Evolutionary conservation across 2,329 filamentous ascomycete species (phyloP).

Genomic region (Spiromastix sp.): DNA sequence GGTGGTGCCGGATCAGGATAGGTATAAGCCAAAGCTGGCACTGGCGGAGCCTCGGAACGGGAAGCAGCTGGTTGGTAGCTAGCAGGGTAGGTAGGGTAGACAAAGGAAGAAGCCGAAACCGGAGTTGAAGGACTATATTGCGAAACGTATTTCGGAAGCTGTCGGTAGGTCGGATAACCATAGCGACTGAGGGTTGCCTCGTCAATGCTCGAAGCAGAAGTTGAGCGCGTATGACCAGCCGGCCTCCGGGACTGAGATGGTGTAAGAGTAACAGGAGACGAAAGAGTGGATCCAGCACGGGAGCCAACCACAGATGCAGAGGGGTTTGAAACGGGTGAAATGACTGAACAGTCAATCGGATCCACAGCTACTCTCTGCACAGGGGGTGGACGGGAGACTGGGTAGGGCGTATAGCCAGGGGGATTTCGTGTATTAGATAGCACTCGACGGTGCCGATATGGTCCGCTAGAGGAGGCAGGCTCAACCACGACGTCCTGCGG

Average conservation of each 20-base stretch:
- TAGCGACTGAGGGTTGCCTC: slow-evolving; percentile 56
- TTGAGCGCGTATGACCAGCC: slow-evolving; percentile 42
- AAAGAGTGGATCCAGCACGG: slow-evolving; percentile 38
- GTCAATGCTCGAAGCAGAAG: slow-evolving; percentile 60
- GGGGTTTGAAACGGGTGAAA: slow-evolving; percentile 38
- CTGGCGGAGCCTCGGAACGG: slow-evolving; percentile 11
- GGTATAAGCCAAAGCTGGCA: slow-evolving; percentile 30
- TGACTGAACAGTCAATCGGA: slow-evolving; percentile 32
- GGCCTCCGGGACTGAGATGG: slow-evolving; percentile 31
- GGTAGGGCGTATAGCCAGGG: slow-evolving; percentile 42
- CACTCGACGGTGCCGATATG: slow-evolving; percentile 48
- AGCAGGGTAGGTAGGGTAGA: slow-evolving; percentile 23
- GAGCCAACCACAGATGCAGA: slow-evolving; percentile 20
- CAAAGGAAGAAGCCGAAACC: slow-evolving; percentile 29
- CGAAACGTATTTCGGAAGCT: slow-evolving; percentile 50
- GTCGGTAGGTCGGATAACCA: slow-evolving; percentile 76
- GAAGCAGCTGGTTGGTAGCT: slow-evolving; percentile 17
- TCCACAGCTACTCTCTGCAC: slow-evolving; percentile 37
- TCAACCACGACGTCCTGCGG: slow-evolving; percentile 71
- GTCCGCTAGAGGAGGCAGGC: slow-evolving; percentile 37
- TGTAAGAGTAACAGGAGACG: slow-evolving; percentile 52
- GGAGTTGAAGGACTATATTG: slow-evolving; percentile 32
- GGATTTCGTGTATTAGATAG: slow-evolving; percentile 43
- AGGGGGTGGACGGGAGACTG: slow-evolving; percentile 27
- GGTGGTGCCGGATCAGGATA: slow-evolving; percentile 2